phyloP scores from a whole-genome alignment of 768 basidiomycete species.

The Pulveroboletus sp. region DNA sequence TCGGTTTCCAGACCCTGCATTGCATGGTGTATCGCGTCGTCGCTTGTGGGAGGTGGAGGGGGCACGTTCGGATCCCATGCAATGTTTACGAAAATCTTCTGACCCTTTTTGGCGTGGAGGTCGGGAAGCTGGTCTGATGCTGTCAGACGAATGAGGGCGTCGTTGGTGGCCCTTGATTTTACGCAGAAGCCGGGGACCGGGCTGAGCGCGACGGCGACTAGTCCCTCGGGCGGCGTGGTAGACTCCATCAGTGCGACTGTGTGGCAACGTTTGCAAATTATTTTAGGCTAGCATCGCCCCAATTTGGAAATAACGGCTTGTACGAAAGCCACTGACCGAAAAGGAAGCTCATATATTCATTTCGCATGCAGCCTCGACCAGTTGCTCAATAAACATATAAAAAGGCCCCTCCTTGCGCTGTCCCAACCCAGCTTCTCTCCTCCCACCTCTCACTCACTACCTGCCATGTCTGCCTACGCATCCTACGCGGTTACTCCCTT shows the following conservation, averaged over 20 bases:
- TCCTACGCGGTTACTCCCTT: conserved; percentile 53
- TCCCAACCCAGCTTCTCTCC: conserved; percentile 1
- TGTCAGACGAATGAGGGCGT: conserved; percentile 27
- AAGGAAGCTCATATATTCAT: conserved; percentile 2
- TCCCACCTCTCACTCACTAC: not conserved
- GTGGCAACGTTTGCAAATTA: not conserved
- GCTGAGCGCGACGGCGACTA: conserved; percentile 35
- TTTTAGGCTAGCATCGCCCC: not conserved
- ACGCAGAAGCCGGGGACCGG: conserved; percentile 70
- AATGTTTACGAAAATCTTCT: conserved; percentile 73
- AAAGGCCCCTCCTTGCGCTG: conserved; percentile 10
- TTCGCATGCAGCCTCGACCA: not conserved
- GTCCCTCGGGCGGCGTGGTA: conserved; percentile 9
- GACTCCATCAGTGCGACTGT: conserved; percentile 15
- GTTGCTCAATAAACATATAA: conserved; percentile 17
- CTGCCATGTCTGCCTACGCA: conserved; percentile 26
- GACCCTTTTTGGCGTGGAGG: conserved; percentile 37
- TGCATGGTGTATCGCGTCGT: conserved; percentile 54
- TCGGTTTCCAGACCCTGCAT: conserved; percentile 47
- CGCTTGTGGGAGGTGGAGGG: conserved; percentile 56
- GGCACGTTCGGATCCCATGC: conserved; percentile 68
- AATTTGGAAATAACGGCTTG: conserved; percentile 10
- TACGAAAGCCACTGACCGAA: not conserved
- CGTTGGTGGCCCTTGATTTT: conserved; percentile 48
- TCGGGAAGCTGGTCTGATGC: conserved; percentile 5